Percentiles rank a stretch among this genome's conserved stretches.
phyloP scores from a whole-genome alignment of 495 filamentous ascomycete species.

The Aspergillus ostianus region DNA sequence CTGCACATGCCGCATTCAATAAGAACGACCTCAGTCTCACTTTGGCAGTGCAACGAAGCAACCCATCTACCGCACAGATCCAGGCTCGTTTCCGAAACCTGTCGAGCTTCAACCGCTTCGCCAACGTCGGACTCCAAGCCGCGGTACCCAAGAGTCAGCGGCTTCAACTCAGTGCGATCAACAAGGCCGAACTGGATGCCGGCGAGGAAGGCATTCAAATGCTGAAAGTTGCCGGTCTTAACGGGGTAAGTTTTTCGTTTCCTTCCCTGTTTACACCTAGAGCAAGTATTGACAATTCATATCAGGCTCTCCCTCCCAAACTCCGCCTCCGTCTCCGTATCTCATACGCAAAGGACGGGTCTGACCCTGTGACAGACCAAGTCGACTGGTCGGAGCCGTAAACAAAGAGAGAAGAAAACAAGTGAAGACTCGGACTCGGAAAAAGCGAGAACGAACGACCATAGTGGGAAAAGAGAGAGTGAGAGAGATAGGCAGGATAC shows the following conservation, averaged over 20 bases:
- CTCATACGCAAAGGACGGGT: slow-evolving; percentile 67
- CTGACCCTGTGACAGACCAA: slow-evolving; percentile 77
- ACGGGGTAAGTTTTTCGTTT: slow-evolving; percentile 68
- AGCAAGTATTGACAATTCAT: slow-evolving; percentile 23
- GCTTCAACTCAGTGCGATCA: slow-evolving; percentile 84
- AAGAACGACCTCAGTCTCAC: slow-evolving; percentile 81
- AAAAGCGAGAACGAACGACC: not conserved
- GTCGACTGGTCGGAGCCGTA: slow-evolving; percentile 91
- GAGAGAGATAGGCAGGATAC: too few relatives aligned
- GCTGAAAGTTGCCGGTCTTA: slow-evolving; percentile 80
- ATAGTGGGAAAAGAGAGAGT: not conserved
- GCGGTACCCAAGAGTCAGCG: slow-evolving; percentile 96
- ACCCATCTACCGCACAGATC: slow-evolving; percentile 67
- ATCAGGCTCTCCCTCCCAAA: slow-evolving; percentile 60
- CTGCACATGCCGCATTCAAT: slow-evolving; percentile 70
- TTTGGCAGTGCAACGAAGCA: slow-evolving; percentile 76
- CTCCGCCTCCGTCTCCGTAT: slow-evolving; percentile 85
- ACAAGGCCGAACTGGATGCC: slow-evolving; percentile 66
- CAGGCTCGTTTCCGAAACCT: slow-evolving; percentile 79
- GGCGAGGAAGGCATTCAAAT: slow-evolving; percentile 82
- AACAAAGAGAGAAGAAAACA: slow-evolving; percentile 3
- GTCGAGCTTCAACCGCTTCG: slow-evolving; percentile 61
- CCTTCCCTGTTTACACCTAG: slow-evolving; percentile 3
- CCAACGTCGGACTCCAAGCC: slow-evolving; percentile 78
- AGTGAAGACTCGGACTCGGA: not conserved